phyloP scores from a whole-genome alignment of 208 protist species.

The Porcisia hertigi region DNA sequence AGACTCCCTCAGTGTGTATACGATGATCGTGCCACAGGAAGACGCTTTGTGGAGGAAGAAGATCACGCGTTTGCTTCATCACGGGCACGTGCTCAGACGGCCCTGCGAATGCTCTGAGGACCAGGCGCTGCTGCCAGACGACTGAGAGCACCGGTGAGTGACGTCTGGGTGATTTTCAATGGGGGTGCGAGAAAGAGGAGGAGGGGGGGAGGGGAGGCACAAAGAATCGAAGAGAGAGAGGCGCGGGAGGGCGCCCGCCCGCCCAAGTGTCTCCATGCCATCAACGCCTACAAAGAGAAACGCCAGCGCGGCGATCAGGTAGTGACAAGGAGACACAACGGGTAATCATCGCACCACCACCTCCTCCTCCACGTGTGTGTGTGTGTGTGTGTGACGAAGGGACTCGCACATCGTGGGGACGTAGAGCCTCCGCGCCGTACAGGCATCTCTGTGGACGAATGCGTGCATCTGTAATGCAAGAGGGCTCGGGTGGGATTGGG shows the following conservation, averaged over 20 bases:
- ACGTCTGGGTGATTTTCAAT: neutral
- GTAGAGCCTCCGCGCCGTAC: neutral
- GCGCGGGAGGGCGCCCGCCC: too few species aligned
- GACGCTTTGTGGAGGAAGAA: slow-evolving; percentile 15
- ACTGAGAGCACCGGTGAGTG: neutral
- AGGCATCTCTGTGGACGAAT: neutral
- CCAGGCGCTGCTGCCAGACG: slow-evolving; percentile 7
- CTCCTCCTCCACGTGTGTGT: neutral
- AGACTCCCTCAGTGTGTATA: slow-evolving; percentile 19
- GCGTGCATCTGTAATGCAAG: neutral
- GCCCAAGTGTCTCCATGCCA: too few species aligned
- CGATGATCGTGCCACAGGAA: slow-evolving; percentile 32
- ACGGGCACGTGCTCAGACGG: slow-evolving; percentile 10
- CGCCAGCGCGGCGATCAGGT: too few species aligned
- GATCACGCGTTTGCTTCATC: slow-evolving; percentile 19
- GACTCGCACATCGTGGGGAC: neutral
- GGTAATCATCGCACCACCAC: too few species aligned
- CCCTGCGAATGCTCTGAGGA: slow-evolving; percentile 20
- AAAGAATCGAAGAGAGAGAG: too few species aligned
- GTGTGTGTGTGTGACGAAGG: neutral
- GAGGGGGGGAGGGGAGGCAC: too few species aligned
- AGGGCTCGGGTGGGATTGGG: neutral
- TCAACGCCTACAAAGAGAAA: too few species aligned
- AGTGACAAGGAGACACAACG: too few species aligned
- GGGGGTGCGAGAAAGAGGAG: neutral